These are phyloP conservation scores for Starmerella davenportii DNA, from an alignment of 805 yeast species.

Conservation along the genomic window DNA sequence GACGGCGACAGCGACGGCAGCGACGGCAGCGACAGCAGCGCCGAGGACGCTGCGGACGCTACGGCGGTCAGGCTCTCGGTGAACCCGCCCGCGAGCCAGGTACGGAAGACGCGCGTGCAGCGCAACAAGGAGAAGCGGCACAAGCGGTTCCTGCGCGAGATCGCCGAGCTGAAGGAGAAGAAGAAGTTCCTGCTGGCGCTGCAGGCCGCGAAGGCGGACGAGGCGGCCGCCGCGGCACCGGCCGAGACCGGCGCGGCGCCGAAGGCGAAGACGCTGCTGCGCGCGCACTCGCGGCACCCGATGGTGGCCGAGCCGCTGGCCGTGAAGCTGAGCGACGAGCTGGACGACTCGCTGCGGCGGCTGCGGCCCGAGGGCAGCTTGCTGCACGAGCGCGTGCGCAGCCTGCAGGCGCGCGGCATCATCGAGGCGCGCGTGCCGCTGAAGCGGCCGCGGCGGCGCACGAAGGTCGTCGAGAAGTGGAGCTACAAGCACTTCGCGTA, in stretches of 20 bases:
- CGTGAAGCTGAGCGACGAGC: constrained; percentile 75
- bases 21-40: constrained; percentile 19
- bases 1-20: constrained; percentile 14
- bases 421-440: constrained; percentile 69
- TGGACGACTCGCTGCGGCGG: constrained; percentile 66
- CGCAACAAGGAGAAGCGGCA: constrained; percentile 56
- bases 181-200: constrained; percentile 4
- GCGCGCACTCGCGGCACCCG: constrained; percentile 29
- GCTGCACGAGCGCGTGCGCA: constrained; percentile 62
- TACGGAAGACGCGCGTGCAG: constrained; percentile 59
- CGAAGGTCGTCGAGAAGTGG: constrained; percentile 80
- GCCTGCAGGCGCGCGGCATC: constrained; percentile 67
- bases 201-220: constrained; percentile 11
- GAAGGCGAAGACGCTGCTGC: constrained; percentile 23
- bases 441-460: constrained; percentile 40
- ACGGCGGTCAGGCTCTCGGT: constrained; percentile 33
- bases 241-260: constrained; percentile 13
- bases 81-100: constrained; percentile 48
- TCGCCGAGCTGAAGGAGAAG: constrained; percentile 23
- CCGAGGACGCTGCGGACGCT: constrained; percentile 18
- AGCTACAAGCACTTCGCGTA: constrained; percentile 58
- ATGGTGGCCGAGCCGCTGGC: constrained; percentile 36
- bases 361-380: constrained; percentile 83
- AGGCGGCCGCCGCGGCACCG: constrained; percentile 8
- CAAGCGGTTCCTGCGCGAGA: constrained; percentile 40